Base-by-base conservation (phyloP, 1,284 basidiomycete genomes). In the Apiotrichum mycotoxinovorans region DNA sequence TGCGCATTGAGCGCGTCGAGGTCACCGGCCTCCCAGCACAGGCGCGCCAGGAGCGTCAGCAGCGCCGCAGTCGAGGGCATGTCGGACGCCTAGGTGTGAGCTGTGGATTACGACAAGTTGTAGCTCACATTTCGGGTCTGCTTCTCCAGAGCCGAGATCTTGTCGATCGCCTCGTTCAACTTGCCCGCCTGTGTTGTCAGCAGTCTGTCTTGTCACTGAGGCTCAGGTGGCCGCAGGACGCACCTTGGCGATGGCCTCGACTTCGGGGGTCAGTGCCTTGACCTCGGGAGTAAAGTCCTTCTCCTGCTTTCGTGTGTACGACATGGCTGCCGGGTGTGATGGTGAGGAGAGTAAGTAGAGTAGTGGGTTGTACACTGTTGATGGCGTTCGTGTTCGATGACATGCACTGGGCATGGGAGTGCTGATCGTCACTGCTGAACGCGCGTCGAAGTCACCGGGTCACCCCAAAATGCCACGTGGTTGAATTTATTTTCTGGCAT, bases 101-200 rank as follows among this genome's bases (percentile, higher is more conserved):
- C 30, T 30, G n/a, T n/a, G n/a, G n/a, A n/a, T n/a, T n/a, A n/a
- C n/a, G n/a, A n/a, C n/a, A n/a, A n/a, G n/a, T n/a, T n/a, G n/a
- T n/a, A n/a, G n/a, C 85, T 53, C 62, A 92, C 95, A 81, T 98
- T 98, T 77, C 96, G 84, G 5, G 95, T 88, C 76, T 96, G 93
- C 79, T 99, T 99, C 79, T 98, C 96, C 1, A 98, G 81, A 4
- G 80, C 79, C 56, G 92, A 83, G 54, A 98, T 84, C 78, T 90
- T 91, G 77, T 99, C 96, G 20, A 98, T 79, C 15, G 88, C 91
- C 42, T 91, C 87, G 69, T 87, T 83, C 43, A 94, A 81, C 75
- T 87, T 87, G 43, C 89, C 90, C 55, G 84, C 64, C 80, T 80
- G 62, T 12, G 47, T 11, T 23, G 52, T 57, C 26, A 60, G 51